Evolutionary conservation across 306 rosid genomes (phyloP).

Genomic region (Fagus crenata): DNA sequence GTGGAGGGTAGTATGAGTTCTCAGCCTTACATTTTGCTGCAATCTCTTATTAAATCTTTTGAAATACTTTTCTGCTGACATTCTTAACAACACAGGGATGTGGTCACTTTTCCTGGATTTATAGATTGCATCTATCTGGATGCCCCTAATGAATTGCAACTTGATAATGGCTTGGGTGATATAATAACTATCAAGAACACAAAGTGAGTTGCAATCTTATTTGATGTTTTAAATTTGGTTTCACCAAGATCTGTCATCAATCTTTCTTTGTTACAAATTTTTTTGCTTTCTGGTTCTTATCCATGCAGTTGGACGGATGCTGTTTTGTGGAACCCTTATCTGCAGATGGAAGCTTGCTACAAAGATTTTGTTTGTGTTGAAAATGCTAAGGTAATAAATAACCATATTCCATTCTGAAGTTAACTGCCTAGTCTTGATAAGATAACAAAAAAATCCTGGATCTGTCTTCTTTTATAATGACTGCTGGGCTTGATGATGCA

Average conservation of each 20-base stretch:
- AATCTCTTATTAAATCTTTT: constrained; percentile 1
- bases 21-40: neutral
- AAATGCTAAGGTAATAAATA: constrained; percentile 79
- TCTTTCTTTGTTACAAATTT: constrained; percentile 8
- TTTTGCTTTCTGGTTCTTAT: constrained; percentile 21
- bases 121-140: constrained; percentile 82
- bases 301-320: constrained; percentile 87
- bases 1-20: neutral
- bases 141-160: constrained; percentile 63
- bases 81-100: constrained; percentile 55
- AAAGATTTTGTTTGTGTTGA: constrained; percentile 95
- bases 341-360: constrained; percentile 86
- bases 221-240: constrained; percentile 24
- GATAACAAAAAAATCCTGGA: neutral
- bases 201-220: constrained; percentile 50
- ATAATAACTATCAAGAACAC: constrained; percentile 69
- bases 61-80: constrained; percentile 15
- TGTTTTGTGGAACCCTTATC: constrained; percentile 93
- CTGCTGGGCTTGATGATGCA: neutral
- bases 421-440: neutral
- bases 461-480: neutral
- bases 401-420: constrained; percentile 7
- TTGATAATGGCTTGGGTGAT: constrained; percentile 92
- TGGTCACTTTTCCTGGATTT: constrained; percentile 89
- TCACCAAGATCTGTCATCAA: constrained; percentile 9